Percentiles rank a stretch among this genome's conserved stretches.
phyloP scores from a whole-genome alignment of 768 basidiomycete species.

The Naganishia vaughanmartiniae region DNA sequence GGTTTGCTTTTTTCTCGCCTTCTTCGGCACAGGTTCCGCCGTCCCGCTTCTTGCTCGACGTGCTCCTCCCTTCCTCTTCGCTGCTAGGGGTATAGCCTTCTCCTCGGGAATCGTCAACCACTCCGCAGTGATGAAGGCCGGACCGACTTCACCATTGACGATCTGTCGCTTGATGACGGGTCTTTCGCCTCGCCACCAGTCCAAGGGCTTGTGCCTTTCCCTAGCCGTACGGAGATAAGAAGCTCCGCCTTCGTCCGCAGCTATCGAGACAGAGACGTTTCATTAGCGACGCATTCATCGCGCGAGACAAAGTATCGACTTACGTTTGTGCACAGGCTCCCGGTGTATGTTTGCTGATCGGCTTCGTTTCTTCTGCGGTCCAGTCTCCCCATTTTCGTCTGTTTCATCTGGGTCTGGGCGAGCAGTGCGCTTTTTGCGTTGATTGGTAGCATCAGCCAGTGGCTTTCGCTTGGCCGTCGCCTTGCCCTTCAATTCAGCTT shows the following conservation, averaged over 20 bases:
- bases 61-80: slow-evolving; percentile 30
- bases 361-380: not conserved
- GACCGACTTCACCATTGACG: slow-evolving; percentile 53
- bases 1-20: slow-evolving; percentile 14
- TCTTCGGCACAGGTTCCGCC: slow-evolving; percentile 29
- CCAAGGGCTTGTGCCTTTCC: slow-evolving; percentile 68
- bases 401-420: slow-evolving; percentile 14
- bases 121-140: slow-evolving; percentile 63
- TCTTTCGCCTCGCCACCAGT: slow-evolving; percentile 90
- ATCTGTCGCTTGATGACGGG: slow-evolving; percentile 66
- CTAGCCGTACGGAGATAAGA: slow-evolving; percentile 66
- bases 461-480: slow-evolving; percentile 21
- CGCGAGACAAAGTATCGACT: not conserved
- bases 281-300: slow-evolving; percentile 24
- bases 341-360: slow-evolving; percentile 1
- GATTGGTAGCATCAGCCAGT: slow-evolving; percentile 8
- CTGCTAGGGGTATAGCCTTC: slow-evolving; percentile 57
- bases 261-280: not conserved
- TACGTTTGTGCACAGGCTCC: slow-evolving; percentile 21
- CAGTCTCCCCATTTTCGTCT: slow-evolving; percentile 2
- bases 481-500: slow-evolving; percentile 22
- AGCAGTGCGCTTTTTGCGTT: not conserved
- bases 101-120: slow-evolving; percentile 63
- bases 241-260: slow-evolving; percentile 34
- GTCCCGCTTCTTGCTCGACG: slow-evolving; percentile 31